Conservation (phyloP, 2,329 filamentous ascomycete genomes). For the Trichoderma asperellum region DNA sequence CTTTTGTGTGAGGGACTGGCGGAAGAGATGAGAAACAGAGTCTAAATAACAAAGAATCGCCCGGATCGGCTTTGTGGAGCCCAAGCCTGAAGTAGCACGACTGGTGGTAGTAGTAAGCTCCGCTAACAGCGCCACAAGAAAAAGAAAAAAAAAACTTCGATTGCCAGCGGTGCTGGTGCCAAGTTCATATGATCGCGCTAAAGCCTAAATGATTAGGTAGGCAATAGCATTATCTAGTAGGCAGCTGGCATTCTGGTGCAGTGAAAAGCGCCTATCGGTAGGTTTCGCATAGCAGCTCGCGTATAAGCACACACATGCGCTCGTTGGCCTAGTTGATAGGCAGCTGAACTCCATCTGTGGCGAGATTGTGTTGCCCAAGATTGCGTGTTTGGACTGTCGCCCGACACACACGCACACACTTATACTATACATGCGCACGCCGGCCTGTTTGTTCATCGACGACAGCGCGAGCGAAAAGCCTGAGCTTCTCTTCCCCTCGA, state of each 20-base stretch:
- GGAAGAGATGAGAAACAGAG: background rate
- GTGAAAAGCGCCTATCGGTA: background rate
- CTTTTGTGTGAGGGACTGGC: background rate
- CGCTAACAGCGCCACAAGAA: slow-evolving; percentile 23
- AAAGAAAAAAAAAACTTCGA: slow-evolving; percentile 16
- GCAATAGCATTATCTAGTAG: background rate
- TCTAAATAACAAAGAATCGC: slow-evolving; percentile 20
- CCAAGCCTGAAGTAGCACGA: background rate
- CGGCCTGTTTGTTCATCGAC: background rate
- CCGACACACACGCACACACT: background rate
- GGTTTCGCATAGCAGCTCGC: background rate
- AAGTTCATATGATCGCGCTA: slow-evolving; percentile 4
- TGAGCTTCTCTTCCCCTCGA: background rate
- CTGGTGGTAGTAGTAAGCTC: slow-evolving; percentile 1
- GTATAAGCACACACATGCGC: background rate
- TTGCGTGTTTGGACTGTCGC: background rate
- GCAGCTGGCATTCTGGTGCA: background rate
- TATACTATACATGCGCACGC: background rate
- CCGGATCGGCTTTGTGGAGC: slow-evolving; percentile 26
- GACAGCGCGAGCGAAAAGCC: background rate
- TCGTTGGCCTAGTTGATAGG: background rate
- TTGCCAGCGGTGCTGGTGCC: slow-evolving; percentile 1
- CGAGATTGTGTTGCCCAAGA: background rate
- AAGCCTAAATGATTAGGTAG: background rate
- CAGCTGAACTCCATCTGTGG: background rate